Percentiles rank a stretch among this genome's conserved stretches.
phyloP scores from a whole-genome alignment of 73 alveolate species.

The Paramecium sonneborni region DNA sequence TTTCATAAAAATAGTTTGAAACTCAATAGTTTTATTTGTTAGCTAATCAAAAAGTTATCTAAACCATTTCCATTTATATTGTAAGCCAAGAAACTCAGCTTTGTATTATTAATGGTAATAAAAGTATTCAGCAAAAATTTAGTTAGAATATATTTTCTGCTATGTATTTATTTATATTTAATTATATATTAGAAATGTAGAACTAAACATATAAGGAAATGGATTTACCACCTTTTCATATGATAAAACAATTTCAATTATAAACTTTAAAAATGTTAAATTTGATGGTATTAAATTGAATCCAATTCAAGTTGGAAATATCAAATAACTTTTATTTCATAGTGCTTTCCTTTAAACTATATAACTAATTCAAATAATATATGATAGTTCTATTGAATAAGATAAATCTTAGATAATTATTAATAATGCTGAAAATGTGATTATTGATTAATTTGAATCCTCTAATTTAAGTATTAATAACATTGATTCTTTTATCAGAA shows the following conservation, averaged over 20 bases:
- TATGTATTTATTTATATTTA: neutral
- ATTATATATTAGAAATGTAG: neutral
- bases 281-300: neutral
- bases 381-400: neutral
- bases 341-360: neutral
- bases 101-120: neutral
- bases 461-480: neutral
- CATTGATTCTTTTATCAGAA: neutral
- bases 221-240: neutral
- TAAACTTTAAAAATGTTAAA: neutral
- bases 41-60: neutral
- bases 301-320: neutral
- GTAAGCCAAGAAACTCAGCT: neutral
- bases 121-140: neutral
- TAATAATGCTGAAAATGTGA: neutral
- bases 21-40: neutral
- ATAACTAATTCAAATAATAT: neutral
- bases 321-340: neutral
- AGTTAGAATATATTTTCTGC: neutral
- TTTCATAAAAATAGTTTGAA: neutral
- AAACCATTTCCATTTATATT: neutral
- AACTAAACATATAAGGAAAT: neutral
- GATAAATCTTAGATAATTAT: neutral
- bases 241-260: neutral
- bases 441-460: neutral